phyloP scores from a whole-genome alignment of 2,329 filamentous ascomycete species.

The Diaporthe eres region DNA sequence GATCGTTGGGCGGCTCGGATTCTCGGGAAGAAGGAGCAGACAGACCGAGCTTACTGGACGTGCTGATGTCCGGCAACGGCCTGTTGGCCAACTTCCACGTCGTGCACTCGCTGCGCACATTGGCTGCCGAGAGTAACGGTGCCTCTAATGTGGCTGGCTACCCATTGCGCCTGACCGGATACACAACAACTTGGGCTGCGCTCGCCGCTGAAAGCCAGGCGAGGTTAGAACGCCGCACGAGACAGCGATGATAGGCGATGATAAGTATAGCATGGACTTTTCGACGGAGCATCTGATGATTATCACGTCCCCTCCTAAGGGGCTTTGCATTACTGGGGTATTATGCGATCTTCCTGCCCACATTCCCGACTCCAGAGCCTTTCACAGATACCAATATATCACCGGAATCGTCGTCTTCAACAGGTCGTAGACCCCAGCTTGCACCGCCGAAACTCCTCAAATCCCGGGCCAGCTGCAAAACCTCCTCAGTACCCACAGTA shows the following conservation, averaged over 20 bases:
- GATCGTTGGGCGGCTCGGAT: constrained; percentile 43
- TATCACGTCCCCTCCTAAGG: constrained; percentile 46
- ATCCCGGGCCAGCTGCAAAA: constrained; percentile 86
- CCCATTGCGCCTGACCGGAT: constrained; percentile 68
- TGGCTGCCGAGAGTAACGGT: constrained; percentile 61
- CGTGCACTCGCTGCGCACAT: constrained; percentile 62
- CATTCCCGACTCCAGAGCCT: constrained; percentile 92
- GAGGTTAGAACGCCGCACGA: constrained; percentile 47
- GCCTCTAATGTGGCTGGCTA: constrained; percentile 58
- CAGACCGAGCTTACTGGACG: constrained; percentile 59
- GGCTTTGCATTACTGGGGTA: constrained; percentile 31
- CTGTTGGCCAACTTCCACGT: constrained; percentile 68
- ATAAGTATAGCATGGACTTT: constrained; percentile 30
- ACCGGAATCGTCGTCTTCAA: constrained; percentile 73
- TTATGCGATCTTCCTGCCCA: constrained; percentile 87
- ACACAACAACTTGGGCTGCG: constrained; percentile 67
- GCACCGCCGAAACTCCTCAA: constrained; percentile 89
- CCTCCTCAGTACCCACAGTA: constrained; percentile 84
- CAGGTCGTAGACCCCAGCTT: constrained; percentile 90
- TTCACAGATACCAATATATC: constrained; percentile 93
- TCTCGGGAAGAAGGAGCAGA: constrained; percentile 46
- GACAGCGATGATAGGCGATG: constrained; percentile 41
- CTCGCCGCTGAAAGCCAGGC: constrained; percentile 62
- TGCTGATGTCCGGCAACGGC: constrained; percentile 69
- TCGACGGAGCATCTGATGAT: constrained; percentile 46